Base-by-base conservation (phyloP, 495 filamentous ascomycete genomes). In the Penicillium fimorum region DNA sequence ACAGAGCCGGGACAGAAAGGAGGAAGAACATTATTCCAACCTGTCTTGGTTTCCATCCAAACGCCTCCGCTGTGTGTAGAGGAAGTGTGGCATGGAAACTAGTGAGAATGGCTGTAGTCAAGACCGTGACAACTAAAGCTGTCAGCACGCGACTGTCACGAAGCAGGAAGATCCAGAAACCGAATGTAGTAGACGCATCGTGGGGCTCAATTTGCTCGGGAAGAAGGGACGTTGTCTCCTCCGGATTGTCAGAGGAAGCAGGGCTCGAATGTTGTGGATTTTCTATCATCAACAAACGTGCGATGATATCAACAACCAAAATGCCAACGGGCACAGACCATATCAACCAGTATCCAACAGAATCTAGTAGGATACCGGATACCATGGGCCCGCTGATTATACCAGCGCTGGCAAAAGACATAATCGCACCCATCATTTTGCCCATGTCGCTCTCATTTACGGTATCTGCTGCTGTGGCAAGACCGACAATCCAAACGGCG, bases 401-500 rank as follows among this genome's bases (percentile, higher is more conserved):
- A 1, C 68, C 68, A 2, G 59, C 52, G 7, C 47, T 51, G 8
- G 67, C 56, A 47, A 66, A 24, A 3, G 58, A 53, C 47, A 59
- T 61, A 10, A 57, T 52, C 9, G 62, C 9, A 0, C 64, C 66
- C 43, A 65, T 47, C 12, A 60, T 51, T n/a, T 60, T 64, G 4
- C 70, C 68, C 17, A 67, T 54, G 25, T 63, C 45, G n/a, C 57
- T 55, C 5, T 43, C 40, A 8, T 33, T 49, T 9, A 65, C 59
- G 15, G 43, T 61, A 37, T 70, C 67, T 5, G 57, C 57, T 29
- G 66, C 22, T 4, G 61, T 65, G 2, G 68, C 64, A 27, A 68
- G 48, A 2, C 63, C 62, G 22, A 70, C 58, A 29, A 70, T 67
- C 67, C 67, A 70, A 25, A 60, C 53, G 9, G 58, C 65, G 3